These are phyloP conservation scores for Podaxis carcinomalis DNA, from an alignment of 768 basidiomycete species.

Conservation along the genomic window DNA sequence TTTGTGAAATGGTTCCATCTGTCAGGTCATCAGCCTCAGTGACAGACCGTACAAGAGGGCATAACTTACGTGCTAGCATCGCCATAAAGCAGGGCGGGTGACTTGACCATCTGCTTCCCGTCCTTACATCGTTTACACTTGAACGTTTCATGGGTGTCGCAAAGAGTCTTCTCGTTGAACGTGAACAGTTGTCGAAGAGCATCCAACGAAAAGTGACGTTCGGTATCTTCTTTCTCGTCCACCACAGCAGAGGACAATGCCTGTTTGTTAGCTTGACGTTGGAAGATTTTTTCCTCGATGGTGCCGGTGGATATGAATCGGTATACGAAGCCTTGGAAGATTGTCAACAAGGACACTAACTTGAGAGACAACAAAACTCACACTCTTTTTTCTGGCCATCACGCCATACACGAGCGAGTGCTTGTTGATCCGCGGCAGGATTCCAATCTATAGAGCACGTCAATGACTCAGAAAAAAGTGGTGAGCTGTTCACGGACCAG, in stretches of 20 bases:
- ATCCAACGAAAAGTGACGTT: slow-evolving; percentile 92
- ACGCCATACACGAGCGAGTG: slow-evolving; percentile 97
- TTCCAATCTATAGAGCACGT: slow-evolving; percentile 77
- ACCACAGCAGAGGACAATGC: slow-evolving; percentile 97
- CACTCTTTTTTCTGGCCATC: slow-evolving; percentile 99
- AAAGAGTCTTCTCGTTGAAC: slow-evolving; percentile 81
- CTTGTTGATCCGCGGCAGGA: slow-evolving; percentile 97
- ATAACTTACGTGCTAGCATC: slow-evolving; percentile 91
- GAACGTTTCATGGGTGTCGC: slow-evolving; percentile 97
- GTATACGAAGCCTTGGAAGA: slow-evolving; percentile 82
- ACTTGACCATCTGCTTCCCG: slow-evolving; percentile 78
- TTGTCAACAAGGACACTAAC: background rate
- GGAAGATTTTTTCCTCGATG: slow-evolving; percentile 99
- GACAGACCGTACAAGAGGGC: background rate
- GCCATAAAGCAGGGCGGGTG: slow-evolving; percentile 86
- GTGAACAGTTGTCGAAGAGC: slow-evolving; percentile 86
- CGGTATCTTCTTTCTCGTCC: slow-evolving; percentile 93
- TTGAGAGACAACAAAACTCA: slow-evolving; percentile 31
- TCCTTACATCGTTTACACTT: slow-evolving; percentile 91
- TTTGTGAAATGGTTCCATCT: slow-evolving; percentile 99
- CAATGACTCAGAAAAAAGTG: background rate
- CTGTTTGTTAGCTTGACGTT: slow-evolving; percentile 94
- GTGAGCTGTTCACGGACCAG: slow-evolving; percentile 45
- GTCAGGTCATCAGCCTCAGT: background rate
- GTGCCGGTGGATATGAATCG: slow-evolving; percentile 97